These are phyloP conservation scores for Cordyceps cicadae DNA, from an alignment of 2,329 filamentous ascomycete genomes.

Conservation along the genomic window DNA sequence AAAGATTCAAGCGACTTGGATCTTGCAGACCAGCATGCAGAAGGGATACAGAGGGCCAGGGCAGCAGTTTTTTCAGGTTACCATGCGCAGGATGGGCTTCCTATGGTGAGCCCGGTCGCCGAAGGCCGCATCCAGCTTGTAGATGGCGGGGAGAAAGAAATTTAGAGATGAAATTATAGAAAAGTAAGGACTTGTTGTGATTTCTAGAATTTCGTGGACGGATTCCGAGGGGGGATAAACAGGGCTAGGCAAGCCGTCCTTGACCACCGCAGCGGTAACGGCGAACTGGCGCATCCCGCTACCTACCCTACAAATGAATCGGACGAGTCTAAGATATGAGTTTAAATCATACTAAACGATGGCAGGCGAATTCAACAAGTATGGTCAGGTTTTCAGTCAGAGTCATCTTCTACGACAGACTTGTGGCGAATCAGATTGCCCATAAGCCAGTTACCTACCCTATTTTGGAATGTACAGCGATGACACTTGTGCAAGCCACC, in stretches of 20 bases:
- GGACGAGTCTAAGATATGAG: too few relatives aligned
- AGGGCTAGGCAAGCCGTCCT: not conserved
- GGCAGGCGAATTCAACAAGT: not conserved
- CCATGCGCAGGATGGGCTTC: not conserved
- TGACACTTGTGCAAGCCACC: not conserved
- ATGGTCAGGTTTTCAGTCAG: not conserved
- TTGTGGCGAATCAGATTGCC: not conserved
- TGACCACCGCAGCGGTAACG: too few relatives aligned
- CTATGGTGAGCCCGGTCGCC: not conserved
- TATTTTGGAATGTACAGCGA: not conserved
- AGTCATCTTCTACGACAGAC: not conserved
- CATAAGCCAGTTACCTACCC: not conserved
- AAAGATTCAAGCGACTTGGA: not conserved
- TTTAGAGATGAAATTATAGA: too few relatives aligned
- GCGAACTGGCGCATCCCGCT: too few relatives aligned
- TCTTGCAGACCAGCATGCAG: not conserved
- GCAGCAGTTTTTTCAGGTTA: not conserved
- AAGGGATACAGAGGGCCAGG: not conserved
- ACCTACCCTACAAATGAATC: too few relatives aligned
- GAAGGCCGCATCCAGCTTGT: not conserved
- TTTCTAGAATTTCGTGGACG: too few relatives aligned
- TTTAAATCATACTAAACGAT: not conserved
- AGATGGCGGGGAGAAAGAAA: not conserved
- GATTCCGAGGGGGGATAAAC: too few relatives aligned
- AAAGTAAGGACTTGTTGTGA: too few relatives aligned